Evolutionary conservation across 2,329 filamentous ascomycete species (phyloP), one percentile per base, ranked within the genome.

Genomic region (Sporothrix protearum): DNA sequence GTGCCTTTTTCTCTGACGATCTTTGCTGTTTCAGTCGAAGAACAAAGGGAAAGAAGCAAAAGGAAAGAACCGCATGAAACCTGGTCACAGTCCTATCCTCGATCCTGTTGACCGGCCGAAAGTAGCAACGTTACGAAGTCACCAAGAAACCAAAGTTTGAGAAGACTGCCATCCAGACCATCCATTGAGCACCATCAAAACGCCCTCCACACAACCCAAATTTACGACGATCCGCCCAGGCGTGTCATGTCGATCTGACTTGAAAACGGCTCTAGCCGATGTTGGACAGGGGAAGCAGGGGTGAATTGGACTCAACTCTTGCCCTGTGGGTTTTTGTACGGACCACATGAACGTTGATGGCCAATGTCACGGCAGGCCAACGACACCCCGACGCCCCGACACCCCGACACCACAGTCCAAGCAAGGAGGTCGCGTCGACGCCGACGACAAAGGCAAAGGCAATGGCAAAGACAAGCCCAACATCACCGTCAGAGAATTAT

Each of bases 111-210:
- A 36, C 33, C 8, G 33, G 45, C 64, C 64, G 36, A 51, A 67
- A 67, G 64, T 67, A 45, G 64, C 64, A 67, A 67, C 45, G 64
- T 67, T 67, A 67, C 63, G 16, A 49, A 49, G 63, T 49, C 42
- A 47, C 42, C 42, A 12, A 47, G 12, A 45, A 14, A 12, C 3
- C 1, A 12, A 45, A 47, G 42, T 19, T 2, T 4, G 22, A 33
- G 19, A 19, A 42, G 19, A 42, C 33, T 4, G 42, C 33, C 57
- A 39, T 12, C 9, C 22, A 30, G 51, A 33, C 53, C 22, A 10
- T 28, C 9, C 22, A 9, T n/a, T 10, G n/a, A n/a, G n/a, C 22
- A 19, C 14, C 42, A 14, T 47, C n/a, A n/a, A 14, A 14, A 47
- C 42, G 19, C 42, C 30, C 14, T 25, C 57, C 33, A 39, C 30